A percentile compares a stretch with the other conserved stretches of the same genome.
phyloP scores from a whole-genome alignment of 495 filamentous ascomycete genomes.

The Copromyces sp. region DNA sequence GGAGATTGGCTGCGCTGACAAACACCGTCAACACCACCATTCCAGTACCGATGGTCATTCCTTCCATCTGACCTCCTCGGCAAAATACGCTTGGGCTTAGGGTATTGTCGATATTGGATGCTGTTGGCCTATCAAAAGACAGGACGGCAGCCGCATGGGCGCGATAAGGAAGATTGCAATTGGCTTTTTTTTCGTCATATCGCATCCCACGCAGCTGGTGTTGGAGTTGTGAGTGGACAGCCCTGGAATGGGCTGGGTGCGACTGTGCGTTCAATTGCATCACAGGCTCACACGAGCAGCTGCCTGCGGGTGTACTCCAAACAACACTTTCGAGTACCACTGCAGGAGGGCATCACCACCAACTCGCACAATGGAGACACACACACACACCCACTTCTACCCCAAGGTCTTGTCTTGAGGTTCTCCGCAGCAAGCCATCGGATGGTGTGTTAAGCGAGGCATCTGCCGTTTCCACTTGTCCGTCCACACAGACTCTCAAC shows the following conservation, averaged over 20 bases:
- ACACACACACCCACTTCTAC: not conserved
- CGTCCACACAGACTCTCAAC: not conserved
- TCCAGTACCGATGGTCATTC: not conserved
- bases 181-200: constrained; percentile 24
- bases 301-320: not conserved
- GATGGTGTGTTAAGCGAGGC: not conserved
- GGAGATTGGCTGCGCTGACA: not conserved
- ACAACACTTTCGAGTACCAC: not conserved
- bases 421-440: not conserved
- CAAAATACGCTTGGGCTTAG: constrained; percentile 4
- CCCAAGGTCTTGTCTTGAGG: not conserved
- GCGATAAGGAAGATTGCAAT: constrained; percentile 22
- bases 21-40: constrained; percentile 2
- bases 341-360: not conserved
- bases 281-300: constrained; percentile 7
- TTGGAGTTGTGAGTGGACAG: constrained; percentile 11
- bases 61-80: constrained; percentile 11
- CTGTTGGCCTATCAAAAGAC: constrained; percentile 3
- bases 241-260: constrained; percentile 18
- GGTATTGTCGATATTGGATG: not conserved
- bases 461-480: not conserved
- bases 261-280: constrained; percentile 15
- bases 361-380: not conserved
- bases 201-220: constrained; percentile 22
- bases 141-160: constrained; percentile 14